Base-by-base conservation (phyloP, 1,139 yeast species). In the Diutina scorzettiae region DNA sequence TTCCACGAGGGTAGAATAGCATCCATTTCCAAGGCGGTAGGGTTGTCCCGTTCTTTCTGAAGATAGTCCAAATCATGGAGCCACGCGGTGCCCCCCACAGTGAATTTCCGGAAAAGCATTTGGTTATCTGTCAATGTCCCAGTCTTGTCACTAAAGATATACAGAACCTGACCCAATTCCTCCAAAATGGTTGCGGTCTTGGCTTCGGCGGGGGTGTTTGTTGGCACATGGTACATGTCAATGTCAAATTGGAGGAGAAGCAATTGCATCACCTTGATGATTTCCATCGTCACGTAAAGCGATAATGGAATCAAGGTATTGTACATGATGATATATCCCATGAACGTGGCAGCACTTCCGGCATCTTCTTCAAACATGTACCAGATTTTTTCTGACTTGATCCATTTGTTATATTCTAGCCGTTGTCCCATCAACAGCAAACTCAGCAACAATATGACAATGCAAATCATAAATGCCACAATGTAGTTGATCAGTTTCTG, bases 271-370 rank as follows among this genome's bases (percentile, higher is more conserved):
- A 84, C 82, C 56, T 91, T 91, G 54, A 91, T 87, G 47, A 91
- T 81, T 56, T 93, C 99, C 89, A 91, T 84, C 0, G 97, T 87
- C 25, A 91, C 98, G 55, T 93, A 93, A 37, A 93, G 73, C 0
- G 98, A 91, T 32, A 91, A 67, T 0, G 98, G 98, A 56, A 93
- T 93, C 63, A 93, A 71, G 0, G 98, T 91, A 55, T 91, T 91
- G 65, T 81, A 91, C 97, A 93, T 89, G 64, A 93, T 91, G 49
- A 93, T 81, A 58, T 83, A 93, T 1, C 97, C 89, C 95, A 91
- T 87, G 41, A 91, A 69, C 0, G 95, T 85, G 1, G 96, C 83
- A 1, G 95, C 93, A 11, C 76, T 74, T n/a, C 95, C 95, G 0
- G 80, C 95, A 52, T 84, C 93, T 51, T 76, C 68, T 2, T 73